A percentile compares a stretch with the other conserved stretches of the same genome.
phyloP scores from a whole-genome alignment of 2,329 filamentous ascomycete species.

The Trichophyton mentagrophytes region DNA sequence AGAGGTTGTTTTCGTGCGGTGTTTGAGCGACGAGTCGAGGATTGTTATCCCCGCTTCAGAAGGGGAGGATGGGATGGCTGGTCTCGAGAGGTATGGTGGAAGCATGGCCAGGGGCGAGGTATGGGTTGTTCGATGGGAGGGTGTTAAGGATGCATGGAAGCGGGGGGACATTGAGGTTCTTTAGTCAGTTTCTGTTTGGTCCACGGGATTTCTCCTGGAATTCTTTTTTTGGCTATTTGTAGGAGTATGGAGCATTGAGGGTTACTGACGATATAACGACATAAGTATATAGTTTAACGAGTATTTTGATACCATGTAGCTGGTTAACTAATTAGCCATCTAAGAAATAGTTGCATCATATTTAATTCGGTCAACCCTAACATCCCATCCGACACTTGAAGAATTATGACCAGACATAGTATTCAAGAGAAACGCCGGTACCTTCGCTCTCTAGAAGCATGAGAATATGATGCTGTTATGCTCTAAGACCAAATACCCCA shows the following conservation, averaged over 20 bases:
- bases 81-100: conserved; percentile 20
- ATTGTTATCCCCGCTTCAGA: conserved; percentile 25
- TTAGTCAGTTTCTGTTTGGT: conserved; percentile 12
- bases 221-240: not conserved
- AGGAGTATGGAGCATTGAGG: not conserved
- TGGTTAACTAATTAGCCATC: too few species aligned
- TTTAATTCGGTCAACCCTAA: too few species aligned
- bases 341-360: too few species aligned
- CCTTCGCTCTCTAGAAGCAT: too few species aligned
- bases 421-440: too few species aligned
- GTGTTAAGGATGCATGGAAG: conserved; percentile 46
- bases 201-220: not conserved
- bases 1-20: conserved; percentile 69
- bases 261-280: too few species aligned
- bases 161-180: conserved; percentile 34
- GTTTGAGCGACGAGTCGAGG: conserved; percentile 36
- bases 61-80: conserved; percentile 16
- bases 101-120: conserved; percentile 47
- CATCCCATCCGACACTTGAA: too few species aligned
- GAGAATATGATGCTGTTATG: not conserved
- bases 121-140: conserved; percentile 59
- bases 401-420: too few species aligned
- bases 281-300: too few species aligned
- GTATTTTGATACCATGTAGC: too few species aligned
- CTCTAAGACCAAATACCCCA: too few species aligned